Evolutionary conservation across 164 flowering plant genomes (phyloP), one percentile per base, ranked within the genome.

Genomic region (Brasenia schreberi): DNA sequence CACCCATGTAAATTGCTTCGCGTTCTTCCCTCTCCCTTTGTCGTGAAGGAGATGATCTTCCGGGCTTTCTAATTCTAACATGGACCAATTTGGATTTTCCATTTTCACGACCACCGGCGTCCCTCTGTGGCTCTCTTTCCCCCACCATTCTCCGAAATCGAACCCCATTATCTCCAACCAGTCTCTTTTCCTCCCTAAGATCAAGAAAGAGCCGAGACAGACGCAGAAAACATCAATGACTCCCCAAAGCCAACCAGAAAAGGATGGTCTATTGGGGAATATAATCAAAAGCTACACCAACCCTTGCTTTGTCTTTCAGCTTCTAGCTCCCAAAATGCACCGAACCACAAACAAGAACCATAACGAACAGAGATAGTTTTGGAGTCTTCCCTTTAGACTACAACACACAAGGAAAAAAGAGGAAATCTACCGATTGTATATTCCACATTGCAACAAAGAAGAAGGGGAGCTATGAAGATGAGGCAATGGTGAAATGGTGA

Each of bases 1-100:
- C 33, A 94, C 97, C 97, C 97, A 91, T 0, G 99, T 94, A 71
- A 94, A 83, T 77, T 94, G 99, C 75, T 83, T 89, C 42, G 99
- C 99, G 74, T 94, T 94, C 64, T 86, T 89, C 62, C 86, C 81
- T 44, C 96, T 77, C 9, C 75, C 76, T 61, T 79, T 81, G 27
- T 83, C 77, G 10, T 58, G 60, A 58, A 61, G 18, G 0, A 49
- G 56, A 61, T 61, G 63, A 23, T 79, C 87, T 0, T 80, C 72
- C 0, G 87, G 89, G 61, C 76, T 70, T 56, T 90, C 89, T 5
- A 90, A 76, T 71, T 90, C 96, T 4, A 84, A 80, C 84, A 90
- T 84, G 4, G 92, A 82, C 86, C 88, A 90, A 67, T 89, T 90
- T 6, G 96, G 92, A 72, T 89, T 89, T 71, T 89, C 89, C 96